A percentile compares a stretch with the other conserved stretches of the same genome.
Evolutionary conservation across 1,284 basidiomycete species (phyloP).

Genomic region (Melampsora americana): DNA sequence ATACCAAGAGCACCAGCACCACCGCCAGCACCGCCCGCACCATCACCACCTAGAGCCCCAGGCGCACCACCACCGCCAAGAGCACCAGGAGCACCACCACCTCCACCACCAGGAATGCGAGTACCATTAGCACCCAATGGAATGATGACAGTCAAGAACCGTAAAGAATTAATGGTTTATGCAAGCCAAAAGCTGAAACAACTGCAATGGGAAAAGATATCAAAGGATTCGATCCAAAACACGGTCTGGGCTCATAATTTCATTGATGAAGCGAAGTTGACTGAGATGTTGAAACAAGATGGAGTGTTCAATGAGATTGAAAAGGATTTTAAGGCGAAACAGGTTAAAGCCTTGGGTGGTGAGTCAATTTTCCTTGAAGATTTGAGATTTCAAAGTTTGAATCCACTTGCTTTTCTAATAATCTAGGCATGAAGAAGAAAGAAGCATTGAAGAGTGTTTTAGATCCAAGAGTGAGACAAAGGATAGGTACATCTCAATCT

Average conservation of each 20-base stretch:
- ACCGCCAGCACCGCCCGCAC: constrained; percentile 50
- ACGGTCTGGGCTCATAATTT: constrained; percentile 78
- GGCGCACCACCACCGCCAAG: constrained; percentile 20
- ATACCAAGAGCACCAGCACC: constrained; percentile 55
- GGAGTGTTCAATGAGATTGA: constrained; percentile 96
- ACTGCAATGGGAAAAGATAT: constrained; percentile 96
- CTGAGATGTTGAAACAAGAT: constrained; percentile 72
- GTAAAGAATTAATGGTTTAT: constrained; percentile 81
- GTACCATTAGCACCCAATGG: constrained; percentile 51
- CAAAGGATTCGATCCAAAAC: constrained; percentile 73
- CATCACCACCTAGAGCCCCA: constrained; percentile 45
- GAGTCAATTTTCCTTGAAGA: constrained; percentile 5
- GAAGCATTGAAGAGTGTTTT: constrained; percentile 87
- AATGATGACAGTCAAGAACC: constrained; percentile 49
- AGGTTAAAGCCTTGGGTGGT: constrained; percentile 60
- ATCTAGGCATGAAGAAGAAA: constrained; percentile 63
- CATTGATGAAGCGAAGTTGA: constrained; percentile 68
- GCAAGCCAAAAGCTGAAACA: constrained; percentile 94
- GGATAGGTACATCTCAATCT: constrained; percentile 67
- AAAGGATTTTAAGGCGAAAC: constrained; percentile 93
- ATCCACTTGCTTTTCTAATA: no score
- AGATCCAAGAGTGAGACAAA: constrained; percentile 81
- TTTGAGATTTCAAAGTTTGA: no score
- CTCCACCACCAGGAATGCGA: constrained; percentile 50
- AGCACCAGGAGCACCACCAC: constrained; percentile 52